A percentile compares a stretch with the other conserved stretches of the same genome.
Evolutionary conservation across 495 filamentous ascomycete genomes (phyloP).

Genomic region (Daldinia grandis): DNA sequence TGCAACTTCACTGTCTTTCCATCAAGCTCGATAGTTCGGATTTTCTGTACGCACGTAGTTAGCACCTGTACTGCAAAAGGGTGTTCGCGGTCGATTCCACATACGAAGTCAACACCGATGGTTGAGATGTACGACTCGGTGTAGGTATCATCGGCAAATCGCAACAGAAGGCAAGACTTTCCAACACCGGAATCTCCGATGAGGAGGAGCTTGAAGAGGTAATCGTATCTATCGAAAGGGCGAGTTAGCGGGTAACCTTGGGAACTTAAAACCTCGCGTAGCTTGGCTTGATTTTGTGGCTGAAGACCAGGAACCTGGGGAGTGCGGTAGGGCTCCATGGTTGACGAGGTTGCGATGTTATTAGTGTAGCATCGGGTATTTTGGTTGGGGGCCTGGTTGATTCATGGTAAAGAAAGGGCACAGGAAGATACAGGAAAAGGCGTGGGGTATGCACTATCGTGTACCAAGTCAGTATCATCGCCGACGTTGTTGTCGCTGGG

Average conservation of each 20-base stretch:
- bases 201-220: conserved; percentile 99
- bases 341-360: conserved; percentile 22
- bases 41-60: conserved; percentile 74
- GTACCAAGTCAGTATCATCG: conserved; percentile 25
- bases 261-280: conserved; percentile 34
- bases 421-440: conserved; percentile 6
- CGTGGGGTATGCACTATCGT: conserved; percentile 44
- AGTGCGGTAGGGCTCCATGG: conserved; percentile 29
- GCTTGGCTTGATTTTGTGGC: conserved; percentile 33
- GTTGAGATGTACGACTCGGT: conserved; percentile 99
- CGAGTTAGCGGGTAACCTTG: conserved; percentile 24
- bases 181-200: conserved; percentile 99
- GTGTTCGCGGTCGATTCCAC: conserved; percentile 43
- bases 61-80: conserved; percentile 24
- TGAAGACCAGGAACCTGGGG: conserved; percentile 18
- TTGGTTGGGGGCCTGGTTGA: conserved; percentile 6
- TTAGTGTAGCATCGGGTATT: background rate
- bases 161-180: conserved; percentile 97
- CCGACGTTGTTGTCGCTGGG: conserved; percentile 29
- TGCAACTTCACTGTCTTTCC: conserved; percentile 99
- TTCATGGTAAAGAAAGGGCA: conserved; percentile 9
- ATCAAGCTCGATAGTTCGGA: conserved; percentile 98
- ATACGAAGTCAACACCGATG: conserved; percentile 98
- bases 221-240: conserved; percentile 84
- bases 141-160: conserved; percentile 99